phyloP scores from a whole-genome alignment of 176 grass and related monocot species.

The Juncus effusus region DNA sequence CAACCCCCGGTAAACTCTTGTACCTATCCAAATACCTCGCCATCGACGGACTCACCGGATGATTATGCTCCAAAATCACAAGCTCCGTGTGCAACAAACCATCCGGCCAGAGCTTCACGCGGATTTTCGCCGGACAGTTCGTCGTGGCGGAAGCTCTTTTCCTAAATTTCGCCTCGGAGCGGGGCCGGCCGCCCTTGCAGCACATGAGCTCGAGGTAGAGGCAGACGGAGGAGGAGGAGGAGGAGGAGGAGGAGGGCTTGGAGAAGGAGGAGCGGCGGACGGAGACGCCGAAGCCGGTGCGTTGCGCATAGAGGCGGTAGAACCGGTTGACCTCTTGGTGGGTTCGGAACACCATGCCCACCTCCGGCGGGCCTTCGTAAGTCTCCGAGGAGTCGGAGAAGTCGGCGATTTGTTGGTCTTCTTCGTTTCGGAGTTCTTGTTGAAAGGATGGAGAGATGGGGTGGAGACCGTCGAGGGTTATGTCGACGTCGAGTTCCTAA shows the following conservation, averaged over 20 bases:
- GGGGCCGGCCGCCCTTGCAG: constrained; percentile 74
- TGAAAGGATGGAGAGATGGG: background rate
- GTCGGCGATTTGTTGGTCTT: constrained; percentile 30
- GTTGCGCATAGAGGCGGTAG: constrained; percentile 73
- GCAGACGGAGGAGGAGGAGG: constrained; percentile 64
- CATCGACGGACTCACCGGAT: constrained; percentile 92
- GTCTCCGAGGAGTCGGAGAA: background rate
- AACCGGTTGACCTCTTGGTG: constrained; percentile 69
- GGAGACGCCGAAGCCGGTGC: constrained; percentile 85
- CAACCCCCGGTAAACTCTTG: constrained; percentile 65
- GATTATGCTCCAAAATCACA: constrained; percentile 86
- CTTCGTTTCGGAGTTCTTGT: constrained; percentile 29
- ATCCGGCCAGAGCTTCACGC: constrained; percentile 91
- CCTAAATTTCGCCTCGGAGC: constrained; percentile 81
- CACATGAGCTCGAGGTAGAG: constrained; percentile 95
- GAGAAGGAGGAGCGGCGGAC: constrained; percentile 89
- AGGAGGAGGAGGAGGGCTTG: constrained; percentile 65
- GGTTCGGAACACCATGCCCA: constrained; percentile 90
- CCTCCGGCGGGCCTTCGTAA: constrained; percentile 60
- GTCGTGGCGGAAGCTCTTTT: constrained; percentile 86
- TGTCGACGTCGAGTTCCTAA: constrained; percentile 27
- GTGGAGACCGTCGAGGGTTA: background rate
- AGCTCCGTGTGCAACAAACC: constrained; percentile 84
- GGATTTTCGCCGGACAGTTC: constrained; percentile 80
- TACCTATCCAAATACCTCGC: constrained; percentile 84